Conservation (phyloP, 2,329 filamentous ascomycete genomes). For the Colletotrichum musae region DNA sequence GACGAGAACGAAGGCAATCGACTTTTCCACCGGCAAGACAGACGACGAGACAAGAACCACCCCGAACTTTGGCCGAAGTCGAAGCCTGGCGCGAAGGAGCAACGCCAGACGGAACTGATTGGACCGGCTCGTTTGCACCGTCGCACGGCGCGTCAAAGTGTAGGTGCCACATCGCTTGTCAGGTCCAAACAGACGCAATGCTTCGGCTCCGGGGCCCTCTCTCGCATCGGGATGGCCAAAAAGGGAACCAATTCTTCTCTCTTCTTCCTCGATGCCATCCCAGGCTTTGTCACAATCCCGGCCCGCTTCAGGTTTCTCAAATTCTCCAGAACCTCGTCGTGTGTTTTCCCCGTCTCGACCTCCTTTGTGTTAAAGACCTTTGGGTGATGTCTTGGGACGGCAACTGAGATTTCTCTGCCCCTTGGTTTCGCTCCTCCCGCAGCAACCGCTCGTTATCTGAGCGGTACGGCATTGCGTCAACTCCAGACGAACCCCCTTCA, state of each 20-base stretch:
- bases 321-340: neutral
- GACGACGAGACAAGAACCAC: neutral
- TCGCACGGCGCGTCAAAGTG: constrained; percentile 39
- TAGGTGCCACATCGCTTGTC: constrained; percentile 26
- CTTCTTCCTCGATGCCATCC: neutral
- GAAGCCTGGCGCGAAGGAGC: constrained; percentile 11
- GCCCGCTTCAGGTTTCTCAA: constrained; percentile 23
- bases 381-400: constrained; percentile 21
- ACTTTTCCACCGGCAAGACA: constrained; percentile 2
- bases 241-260: constrained; percentile 5
- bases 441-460: constrained; percentile 5
- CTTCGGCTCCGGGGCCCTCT: constrained; percentile 14
- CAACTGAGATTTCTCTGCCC: neutral
- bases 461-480: neutral
- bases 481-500: constrained; percentile 19
- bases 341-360: neutral
- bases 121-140: constrained; percentile 1
- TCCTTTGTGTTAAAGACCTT: neutral
- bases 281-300: neutral
- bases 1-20: neutral
- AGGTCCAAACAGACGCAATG: neutral
- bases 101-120: constrained; percentile 28
- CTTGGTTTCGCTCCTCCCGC: neutral
- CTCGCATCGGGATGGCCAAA: constrained; percentile 36
- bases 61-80: constrained; percentile 25